phyloP scores from a whole-genome alignment of 2,329 filamentous ascomycete species.

The Ophiosphaerella korrae region DNA sequence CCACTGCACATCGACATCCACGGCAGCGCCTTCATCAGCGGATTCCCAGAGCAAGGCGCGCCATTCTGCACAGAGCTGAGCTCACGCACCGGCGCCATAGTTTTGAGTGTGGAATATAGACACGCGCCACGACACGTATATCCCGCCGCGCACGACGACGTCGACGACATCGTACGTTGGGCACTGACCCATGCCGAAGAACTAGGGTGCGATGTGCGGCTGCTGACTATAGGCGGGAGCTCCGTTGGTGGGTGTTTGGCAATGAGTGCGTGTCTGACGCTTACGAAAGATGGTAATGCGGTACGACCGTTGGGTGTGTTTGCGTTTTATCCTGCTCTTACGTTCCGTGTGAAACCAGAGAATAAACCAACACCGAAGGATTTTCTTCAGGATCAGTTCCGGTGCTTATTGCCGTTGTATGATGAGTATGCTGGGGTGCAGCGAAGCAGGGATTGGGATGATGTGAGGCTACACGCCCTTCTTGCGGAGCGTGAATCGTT shows the following conservation, averaged over 20 bases:
- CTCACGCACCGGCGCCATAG: slow-evolving; percentile 49
- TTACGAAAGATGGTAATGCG: too few relatives aligned
- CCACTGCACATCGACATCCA: slow-evolving; percentile 55
- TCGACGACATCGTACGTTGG: slow-evolving; percentile 52
- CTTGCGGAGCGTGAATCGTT: slow-evolving; percentile 43
- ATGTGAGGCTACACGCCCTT: slow-evolving; percentile 47
- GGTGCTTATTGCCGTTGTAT: slow-evolving; percentile 50
- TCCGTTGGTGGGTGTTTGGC: slow-evolving; percentile 55
- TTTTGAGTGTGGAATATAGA: slow-evolving; percentile 49
- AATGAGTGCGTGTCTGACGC: slow-evolving; percentile 32
- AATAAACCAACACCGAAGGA: slow-evolving; percentile 47
- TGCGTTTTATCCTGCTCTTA: slow-evolving; percentile 47
- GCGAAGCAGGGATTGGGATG: slow-evolving; percentile 30
- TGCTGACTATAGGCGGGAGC: slow-evolving; percentile 53
- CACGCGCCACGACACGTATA: slow-evolving; percentile 50
- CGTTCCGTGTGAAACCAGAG: slow-evolving; percentile 38
- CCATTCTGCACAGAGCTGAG: slow-evolving; percentile 45
- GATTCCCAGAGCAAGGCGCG: slow-evolving; percentile 49
- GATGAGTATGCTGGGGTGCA: slow-evolving; percentile 51
- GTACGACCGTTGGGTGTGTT: slow-evolving; percentile 35
- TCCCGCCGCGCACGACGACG: slow-evolving; percentile 51
- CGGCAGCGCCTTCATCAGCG: slow-evolving; percentile 53
- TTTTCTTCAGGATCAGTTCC: slow-evolving; percentile 49
- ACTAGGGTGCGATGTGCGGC: slow-evolving; percentile 46
- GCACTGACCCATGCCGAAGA: slow-evolving; percentile 46